Base-by-base conservation (phyloP, 805 yeast species). In the Candida sphagnicola region DNA sequence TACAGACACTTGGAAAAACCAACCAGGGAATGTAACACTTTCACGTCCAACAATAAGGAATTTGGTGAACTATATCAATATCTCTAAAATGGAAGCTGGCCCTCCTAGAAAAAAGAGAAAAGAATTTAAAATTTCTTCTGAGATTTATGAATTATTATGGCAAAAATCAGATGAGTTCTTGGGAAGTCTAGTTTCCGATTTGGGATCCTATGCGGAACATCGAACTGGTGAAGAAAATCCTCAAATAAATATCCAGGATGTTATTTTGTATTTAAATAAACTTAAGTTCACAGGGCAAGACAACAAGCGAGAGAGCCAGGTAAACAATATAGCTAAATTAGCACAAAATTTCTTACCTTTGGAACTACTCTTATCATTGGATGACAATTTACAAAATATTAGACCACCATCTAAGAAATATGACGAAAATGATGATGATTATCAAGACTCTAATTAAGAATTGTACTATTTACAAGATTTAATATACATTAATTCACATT, bases 331-430 rank as follows among this genome's bases (percentile, higher is more conserved):
- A 15, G 53, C 67, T 1, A 42, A 39, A 14, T 43, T 67, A n/a
- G 72, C 73, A 1, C 59, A 56, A 17, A 48, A 47, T 8, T 54
- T 58, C 21, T 48, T 67, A 23, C 74, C 74, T 0, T 51, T 66
- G 14, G 74, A 67, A 38, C 37, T 46, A 26, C 48, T 67, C 25
- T 49, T 64, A 30, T 49, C 59, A 0, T 48, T 67, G 23, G 63
- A 65, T 39, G 59, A 59, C 35, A 57, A 53, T 31, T 47, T 64
- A n/a, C 44, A 47, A 19, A 24, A 12, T 16, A 24, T 30, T 13
- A 13, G 18, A 21, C 35, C 38, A 6, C 28, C 28, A 5, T 8
- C 33, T 5, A 13, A 12, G 34, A 14, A n/a, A 29, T 6, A 21
- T 12, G 19, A 28, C 26, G 21, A 29, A 14, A 12, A 15, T 10